phyloP scores from a whole-genome alignment of 2,329 filamentous ascomycete species.

The Lachnellula hyalina region DNA sequence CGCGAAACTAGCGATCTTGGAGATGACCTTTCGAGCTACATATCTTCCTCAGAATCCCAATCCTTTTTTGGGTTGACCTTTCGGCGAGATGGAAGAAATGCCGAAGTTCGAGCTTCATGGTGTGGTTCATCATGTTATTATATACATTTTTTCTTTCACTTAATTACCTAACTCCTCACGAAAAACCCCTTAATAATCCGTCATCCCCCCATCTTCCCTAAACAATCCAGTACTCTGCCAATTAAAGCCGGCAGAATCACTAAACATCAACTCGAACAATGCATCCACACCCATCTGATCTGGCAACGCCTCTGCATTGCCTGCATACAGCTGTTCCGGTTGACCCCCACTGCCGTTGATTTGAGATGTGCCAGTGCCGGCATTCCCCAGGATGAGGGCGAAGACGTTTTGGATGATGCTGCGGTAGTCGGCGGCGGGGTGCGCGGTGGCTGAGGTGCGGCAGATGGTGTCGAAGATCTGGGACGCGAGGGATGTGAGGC shows the following conservation, averaged over 20 bases:
- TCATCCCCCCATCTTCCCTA: neutral
- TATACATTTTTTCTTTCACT: no score
- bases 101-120: no score
- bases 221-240: neutral
- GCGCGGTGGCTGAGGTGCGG: neutral
- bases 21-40: constrained; percentile 26
- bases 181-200: no score
- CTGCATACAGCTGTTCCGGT: neutral
- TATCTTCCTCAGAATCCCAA: no score
- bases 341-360: no score
- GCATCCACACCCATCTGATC: neutral
- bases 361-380: neutral
- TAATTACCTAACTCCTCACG: no score
- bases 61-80: no score
- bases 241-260: neutral
- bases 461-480: neutral
- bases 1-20: constrained; percentile 36
- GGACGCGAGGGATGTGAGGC: neutral
- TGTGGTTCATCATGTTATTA: no score
- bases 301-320: neutral
- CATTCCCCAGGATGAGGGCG: neutral
- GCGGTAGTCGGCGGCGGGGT: neutral
- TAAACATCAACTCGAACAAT: constrained; percentile 1
- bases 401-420: neutral
- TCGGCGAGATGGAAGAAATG: no score